Base-by-base conservation (phyloP, 1,284 basidiomycete genomes). In the Pseudozyma pruni region DNA sequence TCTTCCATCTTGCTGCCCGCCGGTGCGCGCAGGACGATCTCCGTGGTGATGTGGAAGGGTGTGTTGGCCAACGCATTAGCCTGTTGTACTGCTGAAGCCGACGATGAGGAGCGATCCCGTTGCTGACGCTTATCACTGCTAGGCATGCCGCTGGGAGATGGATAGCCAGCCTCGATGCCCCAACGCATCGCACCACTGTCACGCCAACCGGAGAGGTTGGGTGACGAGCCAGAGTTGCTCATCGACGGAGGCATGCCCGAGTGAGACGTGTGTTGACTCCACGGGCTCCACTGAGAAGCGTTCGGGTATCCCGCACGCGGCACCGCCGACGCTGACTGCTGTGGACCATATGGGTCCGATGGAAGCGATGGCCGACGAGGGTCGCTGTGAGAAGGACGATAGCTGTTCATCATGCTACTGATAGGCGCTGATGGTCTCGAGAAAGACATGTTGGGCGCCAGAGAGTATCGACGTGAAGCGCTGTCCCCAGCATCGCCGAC, bases 21-120 rank as follows among this genome's bases (percentile, higher is more conserved):
- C 9, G 61, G 70, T 16, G 69, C 69, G 19, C 70, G 64, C 25
- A 75, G 57, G 4, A 75, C 64, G 37, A 75, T 75, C n/a, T 75
- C 72, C 16, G 58, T 61, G 35, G 70, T 75, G 44, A 70, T 58
- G 52, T 70, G 63, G 55, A 58, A 74, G 0, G 68, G 61, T 16
- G 70, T 72, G 22, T 59, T 72, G 46, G 70, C 64, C 10, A 68
- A 52, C 17, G 45, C 42, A 42, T 63, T 72, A 34, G 70, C 42
- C 31, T 72, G 69, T 34, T 66, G 62, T 20, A 45, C 58, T 8
- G 62, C 53, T 14, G 67, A 61, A 10, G 60, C 67, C 6, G 51
- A 48, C 9, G 62, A 58, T 2, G 59, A 61, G 8, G 67, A 70
- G 0, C 55, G 63, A 20, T 67, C 62, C 20, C 69, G 69, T 14